Evolutionary conservation across 352 stramenopile species (phyloP), one percentile per base, ranked within the genome.

Genomic region (Globisporangium sylvaticum): DNA sequence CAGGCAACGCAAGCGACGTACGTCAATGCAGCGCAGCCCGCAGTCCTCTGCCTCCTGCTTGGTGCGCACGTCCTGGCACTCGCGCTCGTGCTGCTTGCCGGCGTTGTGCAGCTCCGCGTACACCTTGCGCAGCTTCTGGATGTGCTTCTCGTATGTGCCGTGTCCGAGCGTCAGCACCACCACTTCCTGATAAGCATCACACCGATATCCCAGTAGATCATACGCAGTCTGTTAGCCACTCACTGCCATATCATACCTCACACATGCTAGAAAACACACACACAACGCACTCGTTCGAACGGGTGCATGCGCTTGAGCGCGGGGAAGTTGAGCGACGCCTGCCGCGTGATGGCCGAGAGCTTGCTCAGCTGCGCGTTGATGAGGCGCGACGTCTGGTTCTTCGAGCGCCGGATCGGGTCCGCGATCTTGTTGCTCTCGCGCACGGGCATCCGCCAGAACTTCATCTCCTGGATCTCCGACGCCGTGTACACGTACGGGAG

Each of bases 401-500:
- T 90, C 55, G 85, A 83, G 68, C 87, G 82, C 54, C 90, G 90
- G 68, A 96, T 76, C 6, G 88, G 87, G 66, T 94, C 87, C 7
- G 69, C 73, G 42, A 96, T 94, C 70, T 86, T 87, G 76, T 83
- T 73, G 74, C 84, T 94, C 70, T 96, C 88, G 62, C 76, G 80
- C 68, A 90, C 71, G 31, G 69, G 68, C 31, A 82, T 71, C 27
- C 83, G 79, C 88, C 88, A 96, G 71, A 96, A 94, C 66, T 88
- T 87, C 88, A 96, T 96, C 69, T 93, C 82, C 71, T 91, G 81
- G 64, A 95, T 92, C 79, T 95, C 87, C 5, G 74, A 79, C 5
- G 84, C 84, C 58, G 87, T 95, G 76, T 87, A 73, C 44, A 95
- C 82, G 59, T 93, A 95, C 64, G 87, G 87, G 48, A 95, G 70